Conservation (phyloP, 805 yeast species). For the Barnettozyma populi region DNA sequence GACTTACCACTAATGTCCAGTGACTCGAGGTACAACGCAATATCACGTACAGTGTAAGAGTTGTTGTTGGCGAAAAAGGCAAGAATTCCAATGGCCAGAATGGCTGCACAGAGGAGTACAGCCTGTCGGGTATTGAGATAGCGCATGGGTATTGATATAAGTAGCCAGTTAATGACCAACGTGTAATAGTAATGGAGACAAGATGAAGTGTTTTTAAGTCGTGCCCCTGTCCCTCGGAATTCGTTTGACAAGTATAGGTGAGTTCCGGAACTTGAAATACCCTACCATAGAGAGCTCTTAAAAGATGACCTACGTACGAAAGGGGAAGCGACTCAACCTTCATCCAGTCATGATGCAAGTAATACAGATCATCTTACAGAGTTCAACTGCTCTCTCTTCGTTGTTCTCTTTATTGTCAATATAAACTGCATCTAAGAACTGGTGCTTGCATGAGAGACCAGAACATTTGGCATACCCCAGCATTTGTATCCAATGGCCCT, state of each 20-base stretch:
- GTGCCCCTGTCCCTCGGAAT: background rate
- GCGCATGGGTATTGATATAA: background rate
- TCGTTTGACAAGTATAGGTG: background rate
- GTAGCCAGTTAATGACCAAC: no score
- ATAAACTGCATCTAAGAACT: no score
- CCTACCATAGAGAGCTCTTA: no score
- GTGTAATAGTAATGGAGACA: background rate
- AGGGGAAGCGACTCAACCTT: no score
- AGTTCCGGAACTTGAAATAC: no score
- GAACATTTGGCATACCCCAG: conserved; percentile 43
- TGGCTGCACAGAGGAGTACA: background rate
- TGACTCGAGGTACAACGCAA: conserved; percentile 1
- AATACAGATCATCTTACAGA: no score
- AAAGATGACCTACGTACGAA: no score
- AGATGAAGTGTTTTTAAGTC: background rate
- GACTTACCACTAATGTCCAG: background rate
- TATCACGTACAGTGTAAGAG: conserved; percentile 1
- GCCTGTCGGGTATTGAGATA: conserved; percentile 2
- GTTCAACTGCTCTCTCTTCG: no score
- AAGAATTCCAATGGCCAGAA: background rate
- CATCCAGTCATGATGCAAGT: no score
- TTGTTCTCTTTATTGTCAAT: no score
- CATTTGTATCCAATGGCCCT: conserved; percentile 39
- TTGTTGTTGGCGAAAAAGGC: background rate
- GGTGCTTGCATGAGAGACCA: conserved; percentile 31